Evolutionary conservation across 148 eudicot genomes (phyloP).

Genomic region (Chenopodium quinoa): DNA sequence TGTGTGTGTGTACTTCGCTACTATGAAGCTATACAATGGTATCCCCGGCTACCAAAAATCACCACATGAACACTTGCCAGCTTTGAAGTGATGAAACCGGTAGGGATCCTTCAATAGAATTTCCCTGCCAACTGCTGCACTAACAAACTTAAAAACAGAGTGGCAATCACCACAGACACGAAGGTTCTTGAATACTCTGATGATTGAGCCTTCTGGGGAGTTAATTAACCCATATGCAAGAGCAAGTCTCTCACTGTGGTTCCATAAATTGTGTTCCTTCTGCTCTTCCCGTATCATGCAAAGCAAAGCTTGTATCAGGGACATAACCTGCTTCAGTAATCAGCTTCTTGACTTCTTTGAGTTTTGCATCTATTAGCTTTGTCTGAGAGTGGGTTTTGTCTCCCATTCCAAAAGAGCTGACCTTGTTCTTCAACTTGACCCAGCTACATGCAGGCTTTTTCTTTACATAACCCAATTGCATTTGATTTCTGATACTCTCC

Average conservation of each 20-base stretch:
- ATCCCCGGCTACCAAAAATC: slow-evolving; percentile 57
- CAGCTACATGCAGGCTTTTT: slow-evolving; percentile 80
- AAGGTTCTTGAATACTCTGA: slow-evolving; percentile 72
- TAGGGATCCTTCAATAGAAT: slow-evolving; percentile 61
- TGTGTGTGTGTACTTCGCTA: neutral
- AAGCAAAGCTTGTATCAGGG: slow-evolving; percentile 57
- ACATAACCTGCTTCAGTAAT: slow-evolving; percentile 61
- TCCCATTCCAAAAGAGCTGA: slow-evolving; percentile 58
- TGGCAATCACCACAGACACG: slow-evolving; percentile 80
- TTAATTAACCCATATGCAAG: slow-evolving; percentile 62
- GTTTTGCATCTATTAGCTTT: slow-evolving; percentile 29
- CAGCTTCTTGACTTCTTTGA: slow-evolving; percentile 51
- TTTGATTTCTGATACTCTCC: slow-evolving; percentile 52
- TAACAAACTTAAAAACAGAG: slow-evolving; percentile 60
- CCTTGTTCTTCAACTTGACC: slow-evolving; percentile 51
- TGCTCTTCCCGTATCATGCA: slow-evolving; percentile 86
- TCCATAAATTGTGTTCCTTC: slow-evolving; percentile 63
- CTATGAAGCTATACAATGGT: neutral
- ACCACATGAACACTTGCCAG: slow-evolving; percentile 67
- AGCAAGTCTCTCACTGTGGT: slow-evolving; percentile 73
- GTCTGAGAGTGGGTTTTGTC: slow-evolving; percentile 43
- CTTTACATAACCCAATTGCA: slow-evolving; percentile 49
- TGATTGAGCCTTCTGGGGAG: slow-evolving; percentile 41
- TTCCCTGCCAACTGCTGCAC: slow-evolving; percentile 41
- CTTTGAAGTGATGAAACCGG: slow-evolving; percentile 61